phyloP scores from a whole-genome alignment of 495 filamentous ascomycete species.

The Podospora didyma region DNA sequence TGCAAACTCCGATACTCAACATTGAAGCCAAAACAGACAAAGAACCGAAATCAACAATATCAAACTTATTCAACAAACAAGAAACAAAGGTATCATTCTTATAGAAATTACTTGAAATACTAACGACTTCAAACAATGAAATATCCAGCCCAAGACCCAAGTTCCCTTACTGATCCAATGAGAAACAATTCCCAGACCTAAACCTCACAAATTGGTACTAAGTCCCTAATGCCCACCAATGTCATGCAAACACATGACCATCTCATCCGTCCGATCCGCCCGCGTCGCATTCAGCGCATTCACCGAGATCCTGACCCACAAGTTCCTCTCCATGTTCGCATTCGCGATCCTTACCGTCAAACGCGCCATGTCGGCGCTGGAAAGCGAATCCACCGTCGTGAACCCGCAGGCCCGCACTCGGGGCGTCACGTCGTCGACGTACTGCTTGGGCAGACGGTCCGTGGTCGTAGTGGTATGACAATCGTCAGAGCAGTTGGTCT shows the following conservation, averaged over 20 bases:
- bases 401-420: conserved; percentile 20
- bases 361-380: not conserved
- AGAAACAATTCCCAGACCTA: too few relatives aligned
- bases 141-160: too few relatives aligned
- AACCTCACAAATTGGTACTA: too few relatives aligned
- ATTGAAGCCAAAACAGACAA: too few relatives aligned
- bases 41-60: too few relatives aligned
- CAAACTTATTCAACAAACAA: too few relatives aligned
- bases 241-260: not conserved
- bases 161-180: too few relatives aligned
- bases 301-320: conserved; percentile 22
- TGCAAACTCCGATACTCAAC: too few relatives aligned
- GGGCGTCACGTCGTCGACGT: conserved; percentile 14
- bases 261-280: conserved; percentile 17
- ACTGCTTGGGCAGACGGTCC: conserved; percentile 7
- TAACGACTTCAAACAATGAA: too few relatives aligned
- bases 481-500: conserved; percentile 9
- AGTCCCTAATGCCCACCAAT: too few relatives aligned
- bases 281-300: conserved; percentile 24
- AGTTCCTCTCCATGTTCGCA: conserved; percentile 20
- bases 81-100: too few relatives aligned
- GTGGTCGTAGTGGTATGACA: conserved; percentile 7
- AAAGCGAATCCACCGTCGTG: conserved; percentile 6
- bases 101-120: too few relatives aligned
- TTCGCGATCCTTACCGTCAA: conserved; percentile 13